phyloP scores from a whole-genome alignment of 306 rosid genomes.

The Medicago truncatula region DNA sequence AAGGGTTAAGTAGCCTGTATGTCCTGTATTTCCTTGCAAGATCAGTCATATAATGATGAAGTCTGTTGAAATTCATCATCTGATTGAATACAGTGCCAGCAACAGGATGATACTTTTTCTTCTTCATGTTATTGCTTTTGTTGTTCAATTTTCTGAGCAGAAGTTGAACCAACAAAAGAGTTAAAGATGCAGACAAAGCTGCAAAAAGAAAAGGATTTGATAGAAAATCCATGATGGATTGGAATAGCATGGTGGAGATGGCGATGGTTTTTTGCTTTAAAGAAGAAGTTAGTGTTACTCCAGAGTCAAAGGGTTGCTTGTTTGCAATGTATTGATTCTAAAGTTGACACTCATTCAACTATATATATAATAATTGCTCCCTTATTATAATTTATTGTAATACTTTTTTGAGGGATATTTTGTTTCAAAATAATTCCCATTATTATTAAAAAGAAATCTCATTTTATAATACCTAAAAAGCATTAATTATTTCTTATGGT shows the following conservation, averaged over 20 bases:
- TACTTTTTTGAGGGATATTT: too few species aligned
- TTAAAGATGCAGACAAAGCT: constrained; percentile 42
- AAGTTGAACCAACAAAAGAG: constrained; percentile 39
- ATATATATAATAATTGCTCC: too few species aligned
- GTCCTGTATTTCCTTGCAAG: constrained; percentile 73
- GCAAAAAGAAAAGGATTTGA: constrained; percentile 46
- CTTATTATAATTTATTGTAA: too few species aligned
- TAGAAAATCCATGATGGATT: constrained; percentile 48
- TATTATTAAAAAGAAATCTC: too few species aligned
- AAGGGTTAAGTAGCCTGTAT: constrained; percentile 66
- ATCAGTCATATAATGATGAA: constrained; percentile 84
- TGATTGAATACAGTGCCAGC: constrained; percentile 77
- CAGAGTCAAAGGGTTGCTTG: background rate
- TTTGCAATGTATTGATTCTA: background rate
- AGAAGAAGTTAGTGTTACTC: background rate
- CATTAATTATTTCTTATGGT: too few species aligned
- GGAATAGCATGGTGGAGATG: background rate
- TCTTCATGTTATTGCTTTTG: constrained; percentile 14
- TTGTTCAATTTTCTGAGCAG: constrained; percentile 39
- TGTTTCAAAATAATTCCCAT: too few species aligned
- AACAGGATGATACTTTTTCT: constrained; percentile 68
- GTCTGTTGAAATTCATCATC: constrained; percentile 65
- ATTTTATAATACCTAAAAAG: too few species aligned
- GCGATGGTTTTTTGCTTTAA: background rate
- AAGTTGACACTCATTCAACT: too few species aligned